Conservation (phyloP, 495 filamentous ascomycete genomes). For the Beverwykella pulmonaria region DNA sequence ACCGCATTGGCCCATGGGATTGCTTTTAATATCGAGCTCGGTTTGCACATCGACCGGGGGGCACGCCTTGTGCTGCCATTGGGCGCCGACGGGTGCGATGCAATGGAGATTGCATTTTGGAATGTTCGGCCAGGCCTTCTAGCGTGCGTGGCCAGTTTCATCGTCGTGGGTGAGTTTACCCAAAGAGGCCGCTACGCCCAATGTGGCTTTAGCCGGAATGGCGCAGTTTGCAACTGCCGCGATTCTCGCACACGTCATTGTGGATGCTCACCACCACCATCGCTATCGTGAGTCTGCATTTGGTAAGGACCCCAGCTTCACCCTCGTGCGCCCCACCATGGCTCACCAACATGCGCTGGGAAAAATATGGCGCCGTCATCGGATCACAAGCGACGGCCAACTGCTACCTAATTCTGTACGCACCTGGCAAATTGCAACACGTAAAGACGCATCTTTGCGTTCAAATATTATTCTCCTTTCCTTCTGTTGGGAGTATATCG, state of each 20-base stretch:
- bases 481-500: too few relatives aligned
- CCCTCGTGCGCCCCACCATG: too few relatives aligned
- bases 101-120: background rate
- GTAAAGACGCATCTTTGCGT: too few relatives aligned
- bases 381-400: too few relatives aligned
- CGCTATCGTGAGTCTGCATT: background rate
- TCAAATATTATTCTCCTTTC: too few relatives aligned
- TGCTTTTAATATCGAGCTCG: constrained; percentile 33
- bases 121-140: background rate
- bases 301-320: background rate
- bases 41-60: background rate
- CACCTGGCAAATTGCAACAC: too few relatives aligned
- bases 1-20: constrained; percentile 29
- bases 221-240: background rate
- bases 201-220: background rate
- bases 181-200: background rate
- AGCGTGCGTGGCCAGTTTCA: constrained; percentile 1
- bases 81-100: background rate
- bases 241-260: background rate
- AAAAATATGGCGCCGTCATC: too few relatives aligned
- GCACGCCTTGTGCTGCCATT: background rate
- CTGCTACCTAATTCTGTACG: too few relatives aligned
- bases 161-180: background rate
- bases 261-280: background rate
- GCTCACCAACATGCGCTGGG: too few relatives aligned